Percentiles rank a stretch among this genome's conserved stretches.
Evolutionary conservation across 2,329 filamentous ascomycete genomes (phyloP).

Genomic region (Dothistroma pini): DNA sequence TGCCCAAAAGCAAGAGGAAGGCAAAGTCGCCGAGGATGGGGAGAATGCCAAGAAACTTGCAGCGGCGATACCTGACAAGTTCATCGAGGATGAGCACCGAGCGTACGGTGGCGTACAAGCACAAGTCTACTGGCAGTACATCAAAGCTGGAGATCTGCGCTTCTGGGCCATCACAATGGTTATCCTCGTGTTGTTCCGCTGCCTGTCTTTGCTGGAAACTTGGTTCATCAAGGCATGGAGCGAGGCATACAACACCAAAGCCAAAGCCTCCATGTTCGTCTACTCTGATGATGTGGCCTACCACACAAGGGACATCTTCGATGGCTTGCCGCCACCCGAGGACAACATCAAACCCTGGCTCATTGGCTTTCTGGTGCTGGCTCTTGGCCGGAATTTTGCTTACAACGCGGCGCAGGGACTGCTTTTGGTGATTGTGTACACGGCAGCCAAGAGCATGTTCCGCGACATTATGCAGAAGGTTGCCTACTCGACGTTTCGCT

Average conservation of each 20-base stretch:
- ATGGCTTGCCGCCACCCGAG: constrained; percentile 62
- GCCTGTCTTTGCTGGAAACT: constrained; percentile 62
- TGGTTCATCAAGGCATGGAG: constrained; percentile 89
- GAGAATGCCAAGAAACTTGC: constrained; percentile 42
- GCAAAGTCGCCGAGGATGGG: constrained; percentile 10
- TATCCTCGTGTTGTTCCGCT: constrained; percentile 61
- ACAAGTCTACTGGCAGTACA: constrained; percentile 78
- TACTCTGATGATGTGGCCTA: constrained; percentile 14
- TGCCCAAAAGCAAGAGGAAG: constrained; percentile 1
- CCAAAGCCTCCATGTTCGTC: constrained; percentile 14
- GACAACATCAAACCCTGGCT: constrained; percentile 72
- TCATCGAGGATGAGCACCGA: constrained; percentile 73
- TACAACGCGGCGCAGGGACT: constrained; percentile 62
- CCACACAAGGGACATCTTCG: constrained; percentile 37
- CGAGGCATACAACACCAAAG: constrained; percentile 59
- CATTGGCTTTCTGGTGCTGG: constrained; percentile 64
- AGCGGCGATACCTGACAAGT: constrained; percentile 64
- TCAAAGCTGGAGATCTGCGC: constrained; percentile 70
- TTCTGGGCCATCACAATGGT: constrained; percentile 68
- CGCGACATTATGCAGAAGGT: constrained; percentile 67
- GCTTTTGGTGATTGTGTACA: constrained; percentile 74
- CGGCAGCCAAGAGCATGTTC: constrained; percentile 73
- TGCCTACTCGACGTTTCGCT: constrained; percentile 77
- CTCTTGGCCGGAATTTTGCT: constrained; percentile 56
- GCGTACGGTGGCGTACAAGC: constrained; percentile 71